phyloP scores from a whole-genome alignment of 352 stramenopile species.

The Pythium diclinum region DNA sequence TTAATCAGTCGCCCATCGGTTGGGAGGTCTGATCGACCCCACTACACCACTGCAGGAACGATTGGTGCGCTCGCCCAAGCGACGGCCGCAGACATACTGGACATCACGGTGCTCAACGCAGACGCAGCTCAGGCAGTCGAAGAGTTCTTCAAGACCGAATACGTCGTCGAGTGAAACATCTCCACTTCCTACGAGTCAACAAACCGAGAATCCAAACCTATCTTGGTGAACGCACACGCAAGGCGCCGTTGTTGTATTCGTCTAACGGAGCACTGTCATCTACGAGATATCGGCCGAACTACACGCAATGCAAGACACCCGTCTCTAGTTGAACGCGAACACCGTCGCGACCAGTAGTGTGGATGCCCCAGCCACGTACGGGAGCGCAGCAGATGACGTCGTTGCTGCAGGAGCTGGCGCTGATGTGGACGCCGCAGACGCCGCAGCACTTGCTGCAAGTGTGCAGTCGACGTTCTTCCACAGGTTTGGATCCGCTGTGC shows the following conservation, averaged over 20 bases:
- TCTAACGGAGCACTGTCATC: not conserved
- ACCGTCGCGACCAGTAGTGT: not conserved
- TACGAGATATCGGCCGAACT: not conserved
- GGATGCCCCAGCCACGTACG: not conserved
- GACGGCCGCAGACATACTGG: conserved; percentile 48
- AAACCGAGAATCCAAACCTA: too few relatives aligned
- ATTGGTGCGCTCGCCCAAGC: conserved; percentile 49
- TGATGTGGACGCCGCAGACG: not conserved
- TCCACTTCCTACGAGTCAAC: too few relatives aligned
- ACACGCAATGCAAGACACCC: not conserved
- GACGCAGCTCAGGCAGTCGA: conserved; percentile 56
- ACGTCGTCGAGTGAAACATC: conserved; percentile 43
- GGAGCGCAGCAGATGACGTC: not conserved
- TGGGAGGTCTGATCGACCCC: too few relatives aligned
- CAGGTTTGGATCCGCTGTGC: conserved; percentile 10
- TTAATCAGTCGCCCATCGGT: too few relatives aligned
- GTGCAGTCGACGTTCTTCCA: conserved; percentile 21
- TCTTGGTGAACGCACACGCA: not conserved
- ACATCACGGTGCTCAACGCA: conserved; percentile 60
- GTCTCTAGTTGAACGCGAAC: conserved; percentile 2
- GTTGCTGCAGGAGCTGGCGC: too few relatives aligned
- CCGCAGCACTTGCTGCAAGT: not conserved
- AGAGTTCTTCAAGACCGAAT: conserved; percentile 71
- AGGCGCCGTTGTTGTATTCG: not conserved
- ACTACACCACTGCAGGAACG: conserved; percentile 31